These are phyloP conservation scores for Trametes punicea DNA, from an alignment of 768 basidiomycete species.

Conservation along the genomic window DNA sequence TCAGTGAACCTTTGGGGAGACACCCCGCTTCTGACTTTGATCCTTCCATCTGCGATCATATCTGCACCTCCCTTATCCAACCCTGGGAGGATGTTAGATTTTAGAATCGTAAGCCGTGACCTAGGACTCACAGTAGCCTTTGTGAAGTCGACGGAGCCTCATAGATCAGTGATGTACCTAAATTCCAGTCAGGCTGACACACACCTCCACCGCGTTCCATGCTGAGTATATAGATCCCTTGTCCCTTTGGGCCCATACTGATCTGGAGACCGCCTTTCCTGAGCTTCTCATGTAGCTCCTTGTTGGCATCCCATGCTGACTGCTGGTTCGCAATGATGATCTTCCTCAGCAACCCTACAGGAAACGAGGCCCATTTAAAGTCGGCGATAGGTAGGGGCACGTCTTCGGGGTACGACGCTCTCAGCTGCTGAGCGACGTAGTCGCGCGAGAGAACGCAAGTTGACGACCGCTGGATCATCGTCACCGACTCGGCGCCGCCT, in stretches of 20 bases:
- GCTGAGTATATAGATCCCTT: constrained; percentile 33
- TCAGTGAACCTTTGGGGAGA: constrained; percentile 29
- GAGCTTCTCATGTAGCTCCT: constrained; percentile 39
- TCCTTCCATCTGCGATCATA: constrained; percentile 45
- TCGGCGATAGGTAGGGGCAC: constrained; percentile 38
- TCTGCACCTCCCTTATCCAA: constrained; percentile 38
- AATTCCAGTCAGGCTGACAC: neutral
- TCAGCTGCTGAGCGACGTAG: neutral
- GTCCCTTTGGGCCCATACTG: constrained; percentile 37
- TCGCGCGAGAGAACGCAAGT: constrained; percentile 32
- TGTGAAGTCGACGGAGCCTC: neutral
- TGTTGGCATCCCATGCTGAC: constrained; percentile 19
- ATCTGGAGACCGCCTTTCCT: constrained; percentile 36
- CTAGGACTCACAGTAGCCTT: constrained; percentile 8
- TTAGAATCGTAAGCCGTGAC: neutral
- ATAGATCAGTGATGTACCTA: too few relatives aligned
- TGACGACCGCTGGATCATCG: constrained; percentile 41
- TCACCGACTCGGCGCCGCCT: constrained; percentile 33
- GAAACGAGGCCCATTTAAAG: constrained; percentile 34
- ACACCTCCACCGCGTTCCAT: constrained; percentile 34
- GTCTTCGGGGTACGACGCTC: constrained; percentile 20
- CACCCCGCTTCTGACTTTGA: constrained; percentile 46
- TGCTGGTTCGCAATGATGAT: constrained; percentile 5
- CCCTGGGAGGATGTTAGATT: neutral
- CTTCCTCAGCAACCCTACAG: constrained; percentile 15